A percentile compares a stretch with the other conserved stretches of the same genome.
These are phyloP conservation scores for Mucor lusitanicus DNA, from an alignment of 371 early-diverging fungal genomes.

Conservation along the genomic window DNA sequence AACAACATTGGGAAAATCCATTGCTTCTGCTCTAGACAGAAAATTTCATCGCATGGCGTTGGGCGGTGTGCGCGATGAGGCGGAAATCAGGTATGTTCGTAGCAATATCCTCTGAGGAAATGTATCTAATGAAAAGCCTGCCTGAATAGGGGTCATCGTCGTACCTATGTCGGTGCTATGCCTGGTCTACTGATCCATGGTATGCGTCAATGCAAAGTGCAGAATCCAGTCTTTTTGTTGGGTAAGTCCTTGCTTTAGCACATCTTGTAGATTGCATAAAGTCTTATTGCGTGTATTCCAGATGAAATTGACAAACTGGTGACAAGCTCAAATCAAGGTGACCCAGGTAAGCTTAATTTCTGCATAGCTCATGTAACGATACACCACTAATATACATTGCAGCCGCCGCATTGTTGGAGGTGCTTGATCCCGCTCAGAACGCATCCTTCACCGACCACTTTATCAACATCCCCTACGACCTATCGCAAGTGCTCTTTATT, in stretches of 20 bases:
- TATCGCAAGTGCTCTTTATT: conserved; percentile 83
- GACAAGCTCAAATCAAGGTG: conserved; percentile 68
- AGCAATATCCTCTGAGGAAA: too few species aligned
- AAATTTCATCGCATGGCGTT: conserved; percentile 83
- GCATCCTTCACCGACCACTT: conserved; percentile 74
- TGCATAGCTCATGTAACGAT: background rate
- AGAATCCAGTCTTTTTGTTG: conserved; percentile 80
- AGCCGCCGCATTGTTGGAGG: conserved; percentile 83
- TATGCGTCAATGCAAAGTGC: conserved; percentile 70
- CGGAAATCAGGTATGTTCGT: conserved; percentile 70
- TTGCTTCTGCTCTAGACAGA: conserved; percentile 77
- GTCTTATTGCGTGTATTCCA: background rate
- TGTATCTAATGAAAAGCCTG: background rate
- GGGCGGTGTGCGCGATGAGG: conserved; percentile 89
- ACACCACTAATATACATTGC: background rate
- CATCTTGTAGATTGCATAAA: background rate
- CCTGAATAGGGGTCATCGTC: conserved; percentile 69
- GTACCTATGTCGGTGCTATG: conserved; percentile 89
- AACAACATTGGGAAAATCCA: conserved; percentile 77
- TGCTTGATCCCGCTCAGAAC: conserved; percentile 89
- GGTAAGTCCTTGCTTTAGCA: conserved; percentile 28
- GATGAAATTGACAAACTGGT: conserved; percentile 91
- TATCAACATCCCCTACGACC: conserved; percentile 79
- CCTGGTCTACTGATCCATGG: conserved; percentile 85
- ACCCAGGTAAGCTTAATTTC: conserved; percentile 55